A percentile compares a stretch with the other conserved stretches of the same genome.
Conservation (phyloP, 257 asterid species). For the Lavandula angustifolia region DNA sequence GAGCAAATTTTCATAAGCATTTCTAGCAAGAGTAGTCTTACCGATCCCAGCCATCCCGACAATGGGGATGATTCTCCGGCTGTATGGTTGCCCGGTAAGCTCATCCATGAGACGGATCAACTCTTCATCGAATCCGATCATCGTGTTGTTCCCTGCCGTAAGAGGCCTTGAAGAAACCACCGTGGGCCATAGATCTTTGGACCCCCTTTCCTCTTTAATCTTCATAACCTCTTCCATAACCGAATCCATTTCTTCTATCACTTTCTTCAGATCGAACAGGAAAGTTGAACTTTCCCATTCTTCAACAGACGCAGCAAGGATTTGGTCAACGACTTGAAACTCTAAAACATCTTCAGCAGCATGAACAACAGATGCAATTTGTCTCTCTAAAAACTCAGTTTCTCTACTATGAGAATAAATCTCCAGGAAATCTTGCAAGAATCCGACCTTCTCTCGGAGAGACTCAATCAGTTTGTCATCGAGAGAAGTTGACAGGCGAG, state of each 20-base stretch:
- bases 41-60: constrained; percentile 12
- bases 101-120: not conserved
- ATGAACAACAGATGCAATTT: constrained; percentile 15
- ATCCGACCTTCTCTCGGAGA: not conserved
- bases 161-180: constrained; percentile 2
- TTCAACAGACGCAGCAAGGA: not conserved
- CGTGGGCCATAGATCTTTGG: not conserved
- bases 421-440: constrained; percentile 13
- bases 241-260: not conserved
- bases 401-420: not conserved
- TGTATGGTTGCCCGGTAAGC: not conserved
- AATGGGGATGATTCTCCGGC: not conserved
- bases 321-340: not conserved
- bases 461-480: not conserved
- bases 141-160: not conserved
- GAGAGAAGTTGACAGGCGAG: not conserved
- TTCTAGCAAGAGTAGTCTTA: constrained; percentile 10
- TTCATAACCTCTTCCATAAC: not conserved
- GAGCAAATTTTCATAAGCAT: not conserved
- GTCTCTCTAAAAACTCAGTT: constrained; percentile 1
- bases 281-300: not conserved
- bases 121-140: constrained; percentile 11
- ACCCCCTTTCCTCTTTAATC: not conserved
- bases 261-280: not conserved
- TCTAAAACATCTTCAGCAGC: constrained; percentile 14